phyloP scores from a whole-genome alignment of 495 filamentous ascomycete genomes.

The Podospora didyma region DNA sequence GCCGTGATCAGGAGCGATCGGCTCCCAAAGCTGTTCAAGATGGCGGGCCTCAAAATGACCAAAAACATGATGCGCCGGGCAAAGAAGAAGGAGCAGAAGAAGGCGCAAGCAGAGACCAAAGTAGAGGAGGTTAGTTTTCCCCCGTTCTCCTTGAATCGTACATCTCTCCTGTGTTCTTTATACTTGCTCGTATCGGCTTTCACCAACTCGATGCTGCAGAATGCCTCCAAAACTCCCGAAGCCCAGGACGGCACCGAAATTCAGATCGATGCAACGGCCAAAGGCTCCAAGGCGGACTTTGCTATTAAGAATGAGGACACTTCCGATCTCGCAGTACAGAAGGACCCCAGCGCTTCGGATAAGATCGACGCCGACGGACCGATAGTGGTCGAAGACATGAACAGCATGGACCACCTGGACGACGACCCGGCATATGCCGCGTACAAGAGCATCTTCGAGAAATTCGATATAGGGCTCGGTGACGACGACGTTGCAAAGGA shows the following conservation, averaged over 20 bases:
- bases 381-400: constrained; percentile 41
- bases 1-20: constrained; percentile 8
- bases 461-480: constrained; percentile 57
- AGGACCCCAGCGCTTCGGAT: constrained; percentile 28
- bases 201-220: too few relatives aligned
- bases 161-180: background rate
- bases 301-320: constrained; percentile 5
- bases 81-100: constrained; percentile 84
- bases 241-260: constrained; percentile 23
- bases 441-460: constrained; percentile 75
- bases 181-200: too few relatives aligned
- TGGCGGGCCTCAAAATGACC: constrained; percentile 60
- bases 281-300: constrained; percentile 1
- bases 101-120: constrained; percentile 44
- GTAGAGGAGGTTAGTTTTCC: background rate
- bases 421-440: constrained; percentile 76
- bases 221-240: constrained; percentile 21
- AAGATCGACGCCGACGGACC: constrained; percentile 44
- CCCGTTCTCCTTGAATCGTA: background rate
- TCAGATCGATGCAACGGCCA: constrained; percentile 26
- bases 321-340: constrained; percentile 38
- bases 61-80: constrained; percentile 84
- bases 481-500: constrained; percentile 53
- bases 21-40: constrained; percentile 32
- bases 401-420: constrained; percentile 45